These are phyloP conservation scores for Chrysoporthe puriensis DNA, from an alignment of 2,329 filamentous ascomycete genomes.

Conservation along the genomic window DNA sequence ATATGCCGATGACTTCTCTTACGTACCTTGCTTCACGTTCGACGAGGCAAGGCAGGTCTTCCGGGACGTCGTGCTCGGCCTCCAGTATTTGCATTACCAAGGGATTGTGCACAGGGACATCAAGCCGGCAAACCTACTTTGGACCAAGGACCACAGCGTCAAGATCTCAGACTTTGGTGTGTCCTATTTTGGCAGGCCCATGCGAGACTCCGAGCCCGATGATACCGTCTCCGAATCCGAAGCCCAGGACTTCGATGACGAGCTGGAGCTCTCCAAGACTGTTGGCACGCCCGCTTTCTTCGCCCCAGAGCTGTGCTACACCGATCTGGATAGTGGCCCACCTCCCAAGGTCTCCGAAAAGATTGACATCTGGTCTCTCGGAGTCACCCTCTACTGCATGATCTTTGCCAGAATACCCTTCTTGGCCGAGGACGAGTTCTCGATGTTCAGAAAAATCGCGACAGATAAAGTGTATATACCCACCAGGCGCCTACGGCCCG, in stretches of 20 bases:
- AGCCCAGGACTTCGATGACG: conserved; percentile 85
- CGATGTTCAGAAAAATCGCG: conserved; percentile 89
- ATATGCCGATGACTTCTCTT: conserved; percentile 85
- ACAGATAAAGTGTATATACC: conserved; percentile 93
- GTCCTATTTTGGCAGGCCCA: conserved; percentile 90
- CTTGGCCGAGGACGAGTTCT: conserved; percentile 86
- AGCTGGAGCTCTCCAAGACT: conserved; percentile 95
- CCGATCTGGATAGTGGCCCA: conserved; percentile 66
- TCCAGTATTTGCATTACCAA: conserved; percentile 91
- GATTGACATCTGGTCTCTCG: conserved; percentile 96
- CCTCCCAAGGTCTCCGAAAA: conserved; percentile 84
- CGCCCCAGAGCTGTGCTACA: conserved; percentile 93
- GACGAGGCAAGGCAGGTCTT: conserved; percentile 83
- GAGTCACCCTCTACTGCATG: conserved; percentile 94
- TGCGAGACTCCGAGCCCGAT: conserved; percentile 79
- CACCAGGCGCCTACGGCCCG: conserved; percentile 76
- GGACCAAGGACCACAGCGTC: conserved; percentile 81
- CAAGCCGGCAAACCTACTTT: conserved; percentile 87
- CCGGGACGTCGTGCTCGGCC: conserved; percentile 86
- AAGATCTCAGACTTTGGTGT: conserved; percentile 99
- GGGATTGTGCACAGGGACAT: conserved; percentile 85
- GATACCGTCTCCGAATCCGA: conserved; percentile 79
- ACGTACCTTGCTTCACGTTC: conserved; percentile 90
- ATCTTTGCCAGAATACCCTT: conserved; percentile 94
- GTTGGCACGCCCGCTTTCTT: conserved; percentile 98